A percentile compares a stretch with the other conserved stretches of the same genome.
Evolutionary conservation across 192 early-diverging fungal species (phyloP).

Genomic region (Spizellomyces sp.): DNA sequence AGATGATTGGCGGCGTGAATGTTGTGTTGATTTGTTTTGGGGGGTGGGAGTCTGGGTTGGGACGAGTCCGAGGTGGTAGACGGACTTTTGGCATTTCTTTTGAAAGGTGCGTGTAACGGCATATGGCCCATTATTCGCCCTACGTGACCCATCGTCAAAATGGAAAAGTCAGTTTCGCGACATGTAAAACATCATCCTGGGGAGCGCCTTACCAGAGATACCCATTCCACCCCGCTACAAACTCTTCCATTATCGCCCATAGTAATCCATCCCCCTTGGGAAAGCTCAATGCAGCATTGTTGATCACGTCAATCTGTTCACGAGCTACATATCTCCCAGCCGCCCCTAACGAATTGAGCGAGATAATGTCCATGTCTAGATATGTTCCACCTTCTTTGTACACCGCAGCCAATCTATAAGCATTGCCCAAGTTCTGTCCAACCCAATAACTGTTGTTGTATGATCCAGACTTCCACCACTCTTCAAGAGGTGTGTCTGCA

Average conservation of each 20-base stretch:
- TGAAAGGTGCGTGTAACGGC: slow-evolving; percentile 11
- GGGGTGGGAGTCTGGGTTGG: neutral
- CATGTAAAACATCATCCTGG: no score
- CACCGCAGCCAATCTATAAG: slow-evolving; percentile 30
- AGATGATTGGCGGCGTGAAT: no score
- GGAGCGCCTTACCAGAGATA: slow-evolving; percentile 14
- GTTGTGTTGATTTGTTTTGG: neutral
- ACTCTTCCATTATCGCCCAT: slow-evolving; percentile 46
- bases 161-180: no score
- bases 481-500: slow-evolving; percentile 33
- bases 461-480: slow-evolving; percentile 20
- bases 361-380: slow-evolving; percentile 44
- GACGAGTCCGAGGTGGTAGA: slow-evolving; percentile 7
- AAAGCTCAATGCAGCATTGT: slow-evolving; percentile 40
- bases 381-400: slow-evolving; percentile 40
- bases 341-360: slow-evolving; percentile 31
- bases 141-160: no score
- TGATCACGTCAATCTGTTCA: slow-evolving; percentile 24
- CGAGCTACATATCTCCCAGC: slow-evolving; percentile 27
- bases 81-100: slow-evolving; percentile 10
- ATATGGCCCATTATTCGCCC: slow-evolving; percentile 36
- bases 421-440: slow-evolving; percentile 44
- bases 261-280: slow-evolving; percentile 30
- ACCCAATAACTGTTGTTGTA: slow-evolving; percentile 34
- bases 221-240: slow-evolving; percentile 37